phyloP scores from a whole-genome alignment of 139 green algal species.

The Micromonas pusilla region DNA sequence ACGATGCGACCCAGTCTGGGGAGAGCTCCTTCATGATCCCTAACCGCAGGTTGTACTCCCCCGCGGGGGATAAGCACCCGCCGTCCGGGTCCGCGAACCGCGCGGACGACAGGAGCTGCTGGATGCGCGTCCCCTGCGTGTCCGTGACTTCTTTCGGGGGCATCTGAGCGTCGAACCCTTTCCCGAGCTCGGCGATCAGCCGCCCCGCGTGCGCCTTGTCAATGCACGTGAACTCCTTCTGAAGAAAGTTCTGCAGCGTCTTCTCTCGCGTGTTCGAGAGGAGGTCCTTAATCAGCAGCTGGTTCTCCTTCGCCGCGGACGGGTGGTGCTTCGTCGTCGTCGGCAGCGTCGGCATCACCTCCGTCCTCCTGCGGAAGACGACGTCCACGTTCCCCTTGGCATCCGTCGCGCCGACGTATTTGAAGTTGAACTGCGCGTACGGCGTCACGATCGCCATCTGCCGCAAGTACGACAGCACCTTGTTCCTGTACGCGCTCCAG shows the following conservation, averaged over 20 bases:
- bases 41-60: conserved; percentile 96
- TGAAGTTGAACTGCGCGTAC: conserved; percentile 82
- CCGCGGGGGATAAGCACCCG: conserved; percentile 67
- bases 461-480: conserved; percentile 79
- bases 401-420: conserved; percentile 42
- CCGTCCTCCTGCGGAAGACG: conserved; percentile 76
- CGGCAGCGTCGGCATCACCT: conserved; percentile 73
- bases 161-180: conserved; percentile 34
- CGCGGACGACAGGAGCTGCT: conserved; percentile 64
- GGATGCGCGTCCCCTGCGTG: conserved; percentile 71
- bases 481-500: conserved; percentile 63
- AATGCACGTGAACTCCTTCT: conserved; percentile 76
- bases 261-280: conserved; percentile 43
- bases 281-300: conserved; percentile 80
- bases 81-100: conserved; percentile 68
- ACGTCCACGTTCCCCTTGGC: conserved; percentile 53
- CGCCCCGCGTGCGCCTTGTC: conserved; percentile 52
- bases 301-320: conserved; percentile 73
- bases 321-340: conserved; percentile 47
- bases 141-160: conserved; percentile 50
- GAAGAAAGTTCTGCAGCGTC: conserved; percentile 71
- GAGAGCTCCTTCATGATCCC: conserved; percentile 93
- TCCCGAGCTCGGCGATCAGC: conserved; percentile 61
- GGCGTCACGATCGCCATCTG: conserved; percentile 96
- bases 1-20: conserved; percentile 87